phyloP scores from a whole-genome alignment of 495 filamentous ascomycete species.

The Entonaema liquescens region DNA sequence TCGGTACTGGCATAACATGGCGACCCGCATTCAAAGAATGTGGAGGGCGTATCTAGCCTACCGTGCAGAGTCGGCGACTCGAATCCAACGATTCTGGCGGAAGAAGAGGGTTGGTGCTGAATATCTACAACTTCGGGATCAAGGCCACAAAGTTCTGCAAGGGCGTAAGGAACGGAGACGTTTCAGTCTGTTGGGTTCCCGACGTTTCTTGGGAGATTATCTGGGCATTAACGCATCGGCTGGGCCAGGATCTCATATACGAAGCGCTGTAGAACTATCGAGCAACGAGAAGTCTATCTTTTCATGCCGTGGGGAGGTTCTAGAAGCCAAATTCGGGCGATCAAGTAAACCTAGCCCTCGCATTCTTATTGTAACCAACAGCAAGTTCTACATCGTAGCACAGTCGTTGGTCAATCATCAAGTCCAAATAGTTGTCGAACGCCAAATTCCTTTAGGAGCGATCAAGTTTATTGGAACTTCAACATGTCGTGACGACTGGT shows the following conservation, averaged over 20 bases:
- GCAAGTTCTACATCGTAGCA: conserved; percentile 84
- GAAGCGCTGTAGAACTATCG: conserved; percentile 68
- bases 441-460: conserved; percentile 80
- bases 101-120: conserved; percentile 88
- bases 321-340: conserved; percentile 93
- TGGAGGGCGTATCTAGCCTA: conserved; percentile 97
- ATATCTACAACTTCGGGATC: conserved; percentile 84
- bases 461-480: conserved; percentile 87
- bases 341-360: conserved; percentile 92
- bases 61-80: conserved; percentile 87
- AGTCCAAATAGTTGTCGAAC: conserved; percentile 79
- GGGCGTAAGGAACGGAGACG: conserved; percentile 89
- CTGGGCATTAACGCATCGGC: conserved; percentile 82
- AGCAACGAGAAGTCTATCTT: conserved; percentile 80
- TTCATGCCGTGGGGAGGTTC: conserved; percentile 86
- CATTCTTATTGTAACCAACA: conserved; percentile 84
- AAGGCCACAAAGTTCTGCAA: conserved; percentile 85
- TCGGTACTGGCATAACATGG: conserved; percentile 99
- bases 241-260: conserved; percentile 84
- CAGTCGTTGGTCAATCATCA: conserved; percentile 86
- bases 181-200: conserved; percentile 87
- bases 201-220: conserved; percentile 96
- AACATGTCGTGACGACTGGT: conserved; percentile 92
- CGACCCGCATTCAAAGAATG: conserved; percentile 93
- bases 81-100: conserved; percentile 95